phyloP scores from a whole-genome alignment of 768 basidiomycete species.

The Pleurotus platypus region DNA sequence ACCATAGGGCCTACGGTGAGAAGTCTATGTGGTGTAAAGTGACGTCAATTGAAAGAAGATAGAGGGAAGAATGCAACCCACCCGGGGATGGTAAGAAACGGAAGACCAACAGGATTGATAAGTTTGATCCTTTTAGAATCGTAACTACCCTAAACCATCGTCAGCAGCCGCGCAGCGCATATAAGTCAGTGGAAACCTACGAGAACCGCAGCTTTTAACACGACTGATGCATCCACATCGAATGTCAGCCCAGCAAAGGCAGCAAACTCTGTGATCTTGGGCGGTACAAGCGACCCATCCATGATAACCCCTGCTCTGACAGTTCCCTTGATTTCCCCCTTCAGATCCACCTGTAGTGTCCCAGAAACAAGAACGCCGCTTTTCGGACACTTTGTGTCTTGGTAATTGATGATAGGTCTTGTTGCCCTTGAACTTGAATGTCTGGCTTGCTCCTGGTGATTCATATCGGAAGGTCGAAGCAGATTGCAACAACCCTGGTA shows the following conservation, averaged over 20 bases:
- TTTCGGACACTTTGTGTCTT: slow-evolving; percentile 9
- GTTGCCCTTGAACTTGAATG: slow-evolving; percentile 15
- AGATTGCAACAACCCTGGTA: not conserved
- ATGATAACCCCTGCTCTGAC: slow-evolving; percentile 26
- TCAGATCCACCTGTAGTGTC: slow-evolving; percentile 7
- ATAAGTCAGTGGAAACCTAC: slow-evolving; percentile 5
- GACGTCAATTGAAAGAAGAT: not conserved
- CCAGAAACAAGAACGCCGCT: not conserved
- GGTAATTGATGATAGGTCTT: slow-evolving; percentile 15
- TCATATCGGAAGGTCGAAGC: slow-evolving; percentile 12
- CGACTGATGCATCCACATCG: slow-evolving; percentile 17
- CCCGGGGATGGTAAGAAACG: slow-evolving; percentile 27
- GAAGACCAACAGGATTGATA: slow-evolving; percentile 27
- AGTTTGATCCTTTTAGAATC: slow-evolving; percentile 24
- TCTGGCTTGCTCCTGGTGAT: slow-evolving; percentile 13
- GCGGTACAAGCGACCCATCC: slow-evolving; percentile 22
- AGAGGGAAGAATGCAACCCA: slow-evolving; percentile 9
- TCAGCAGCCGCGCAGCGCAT: not conserved
- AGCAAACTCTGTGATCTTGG: slow-evolving; percentile 21
- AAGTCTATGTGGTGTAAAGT: slow-evolving; percentile 19
- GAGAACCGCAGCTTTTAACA: slow-evolving; percentile 10
- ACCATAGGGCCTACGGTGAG: slow-evolving; percentile 38
- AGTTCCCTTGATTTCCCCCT: slow-evolving; percentile 10
- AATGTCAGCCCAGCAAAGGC: slow-evolving; percentile 23
- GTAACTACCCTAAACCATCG: slow-evolving; percentile 18